Conservation (phyloP, 805 yeast species). For the Cyberlindnera amylophila region DNA sequence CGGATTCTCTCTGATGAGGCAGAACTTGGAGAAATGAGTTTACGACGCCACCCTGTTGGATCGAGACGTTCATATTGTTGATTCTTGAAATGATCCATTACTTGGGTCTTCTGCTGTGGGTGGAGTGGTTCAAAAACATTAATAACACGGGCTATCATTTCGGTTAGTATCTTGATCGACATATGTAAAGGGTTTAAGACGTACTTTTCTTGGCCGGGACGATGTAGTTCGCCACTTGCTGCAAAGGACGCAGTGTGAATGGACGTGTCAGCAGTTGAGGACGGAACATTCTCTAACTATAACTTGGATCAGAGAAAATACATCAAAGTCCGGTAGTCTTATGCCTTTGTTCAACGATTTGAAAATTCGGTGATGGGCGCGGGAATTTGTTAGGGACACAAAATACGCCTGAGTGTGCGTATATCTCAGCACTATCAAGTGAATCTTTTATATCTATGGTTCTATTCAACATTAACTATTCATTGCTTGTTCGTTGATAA, state of each 20-base stretch:
- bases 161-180: constrained; percentile 1
- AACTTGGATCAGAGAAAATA: too few species aligned
- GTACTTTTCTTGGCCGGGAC: constrained; percentile 13
- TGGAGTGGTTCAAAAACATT: constrained; percentile 23
- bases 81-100: constrained; percentile 32
- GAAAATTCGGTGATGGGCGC: constrained; percentile 1
- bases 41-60: constrained; percentile 64
- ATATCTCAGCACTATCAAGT: constrained; percentile 1
- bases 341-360: too few species aligned
- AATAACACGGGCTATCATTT: constrained; percentile 14
- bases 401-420: background rate
- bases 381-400: too few species aligned
- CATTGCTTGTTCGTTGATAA: too few species aligned
- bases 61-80: constrained; percentile 42
- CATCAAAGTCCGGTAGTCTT: too few species aligned
- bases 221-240: constrained; percentile 15
- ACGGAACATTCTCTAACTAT: constrained; percentile 15
- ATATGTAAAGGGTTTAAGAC: background rate
- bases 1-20: constrained; percentile 43
- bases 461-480: too few species aligned
- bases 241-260: constrained; percentile 11
- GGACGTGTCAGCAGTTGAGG: constrained; percentile 9
- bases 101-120: constrained; percentile 10
- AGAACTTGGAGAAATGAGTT: constrained; percentile 42
- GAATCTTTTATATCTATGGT: too few species aligned